phyloP scores from a whole-genome alignment of 2,329 filamentous ascomycete genomes.

The Trichoderma sp. region DNA sequence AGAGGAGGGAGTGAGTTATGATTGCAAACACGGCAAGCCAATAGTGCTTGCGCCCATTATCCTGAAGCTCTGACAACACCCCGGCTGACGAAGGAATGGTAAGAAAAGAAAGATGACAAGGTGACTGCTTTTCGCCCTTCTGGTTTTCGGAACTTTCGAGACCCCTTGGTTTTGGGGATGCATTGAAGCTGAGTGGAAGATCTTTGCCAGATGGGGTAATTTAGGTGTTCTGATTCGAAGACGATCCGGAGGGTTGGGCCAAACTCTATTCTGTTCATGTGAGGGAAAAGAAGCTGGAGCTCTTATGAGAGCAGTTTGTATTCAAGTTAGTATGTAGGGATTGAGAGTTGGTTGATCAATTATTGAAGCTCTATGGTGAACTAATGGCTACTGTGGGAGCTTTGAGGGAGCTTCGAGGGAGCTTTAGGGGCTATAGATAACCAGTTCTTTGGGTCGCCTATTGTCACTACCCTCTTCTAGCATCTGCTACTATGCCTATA shows the following conservation, averaged over 20 bases:
- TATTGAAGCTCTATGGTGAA: neutral
- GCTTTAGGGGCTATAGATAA: neutral
- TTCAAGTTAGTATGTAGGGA: neutral
- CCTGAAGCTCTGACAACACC: neutral
- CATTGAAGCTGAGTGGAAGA: conserved; percentile 4
- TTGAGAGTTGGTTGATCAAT: neutral
- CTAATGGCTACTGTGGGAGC: neutral
- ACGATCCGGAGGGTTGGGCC: neutral
- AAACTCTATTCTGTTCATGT: neutral
- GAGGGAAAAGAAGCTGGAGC: neutral
- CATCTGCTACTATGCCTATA: no score
- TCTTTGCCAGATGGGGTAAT: conserved; percentile 3
- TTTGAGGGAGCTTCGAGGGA: no score
- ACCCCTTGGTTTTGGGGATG: neutral
- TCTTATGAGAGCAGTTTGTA: neutral
- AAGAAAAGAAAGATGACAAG: neutral
- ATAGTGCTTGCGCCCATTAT: neutral
- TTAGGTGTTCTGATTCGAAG: neutral
- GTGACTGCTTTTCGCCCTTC: neutral
- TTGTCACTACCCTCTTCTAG: neutral
- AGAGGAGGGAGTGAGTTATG: no score
- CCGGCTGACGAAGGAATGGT: neutral
- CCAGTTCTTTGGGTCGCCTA: neutral
- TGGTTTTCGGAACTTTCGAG: conserved; percentile 10
- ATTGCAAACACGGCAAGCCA: neutral